Base-by-base conservation (phyloP, 192 early-diverging fungal genomes). In the Backusella mclennaniae region DNA sequence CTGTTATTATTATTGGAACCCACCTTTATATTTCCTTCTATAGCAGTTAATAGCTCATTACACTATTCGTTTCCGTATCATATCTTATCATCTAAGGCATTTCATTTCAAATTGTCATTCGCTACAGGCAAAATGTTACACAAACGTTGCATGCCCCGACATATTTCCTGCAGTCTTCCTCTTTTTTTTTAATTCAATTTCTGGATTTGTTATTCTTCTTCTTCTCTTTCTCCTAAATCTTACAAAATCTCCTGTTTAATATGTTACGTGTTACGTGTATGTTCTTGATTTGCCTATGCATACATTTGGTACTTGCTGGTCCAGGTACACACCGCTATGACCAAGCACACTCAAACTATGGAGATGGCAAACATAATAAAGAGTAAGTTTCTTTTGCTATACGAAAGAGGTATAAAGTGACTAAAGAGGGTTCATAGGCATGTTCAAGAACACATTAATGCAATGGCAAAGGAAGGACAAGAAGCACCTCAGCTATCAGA, bases 361-460 rank as follows among this genome's bases (percentile, higher is more conserved):
- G 80, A 14, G 39, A 75, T 9, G 52, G 75, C 12, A 67, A 78
- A 42, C 46, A 73, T 0, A 75, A 82, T 63, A 77, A 78, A 73
- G 56, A 78, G 80, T 82, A 73, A 69, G 56, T 68, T 29, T 26
- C n/a, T n/a, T 26, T 29, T 8, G 9, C 11, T 39, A 39, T 39
- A 39, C 8, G 38, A 11, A 39, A 39, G 38, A 39, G 38, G 38
- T 39, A 39, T 2, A 39, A 12, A 9, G 8, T 38, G 38, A 39
- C 38, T 39, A 8, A 39, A 44, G 3, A 11, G 31, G 12, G 31
- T 9, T 15, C 11, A 9, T 73, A 89, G 88, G 69, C 87, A 87
- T 52, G 78, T 86, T 4, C 82, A 87, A 74, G 84, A 89, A 23
- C 88, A 89, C 71, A 80, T 89, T 59, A 83, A 89, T 53, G 82